phyloP scores from a whole-genome alignment of 306 rosid genomes.

The Cucumis hystrix region DNA sequence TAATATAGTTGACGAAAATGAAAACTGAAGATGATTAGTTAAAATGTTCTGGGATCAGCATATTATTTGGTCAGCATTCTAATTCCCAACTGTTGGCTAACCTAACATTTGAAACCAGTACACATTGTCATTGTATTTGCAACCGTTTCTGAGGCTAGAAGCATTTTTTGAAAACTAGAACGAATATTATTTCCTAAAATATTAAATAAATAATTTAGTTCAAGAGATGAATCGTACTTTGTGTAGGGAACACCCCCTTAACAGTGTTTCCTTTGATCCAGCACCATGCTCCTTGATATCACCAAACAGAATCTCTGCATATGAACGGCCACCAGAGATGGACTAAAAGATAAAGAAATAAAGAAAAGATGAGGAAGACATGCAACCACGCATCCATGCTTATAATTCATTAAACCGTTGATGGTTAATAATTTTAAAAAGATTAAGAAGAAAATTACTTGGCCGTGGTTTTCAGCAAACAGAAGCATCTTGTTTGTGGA shows the following conservation, averaged over 20 bases:
- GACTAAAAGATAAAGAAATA: conserved; percentile 37
- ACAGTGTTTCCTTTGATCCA: conserved; percentile 34
- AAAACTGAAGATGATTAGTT: background rate
- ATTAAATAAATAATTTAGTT: conserved; percentile 4
- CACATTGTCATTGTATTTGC: background rate
- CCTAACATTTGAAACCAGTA: background rate
- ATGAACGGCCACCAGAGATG: conserved; percentile 75
- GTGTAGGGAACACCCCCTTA: conserved; percentile 78
- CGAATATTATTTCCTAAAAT: background rate
- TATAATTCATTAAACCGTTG: background rate
- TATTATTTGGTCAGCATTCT: background rate
- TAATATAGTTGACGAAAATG: background rate
- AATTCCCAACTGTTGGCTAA: background rate
- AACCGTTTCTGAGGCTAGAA: background rate
- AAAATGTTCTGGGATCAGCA: background rate
- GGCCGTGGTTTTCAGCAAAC: conserved; percentile 88
- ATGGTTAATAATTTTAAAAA: background rate
- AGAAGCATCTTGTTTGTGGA: conserved; percentile 60
- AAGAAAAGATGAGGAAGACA: background rate
- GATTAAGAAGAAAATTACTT: conserved; percentile 28
- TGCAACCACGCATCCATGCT: background rate
- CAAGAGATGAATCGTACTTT: conserved; percentile 41
- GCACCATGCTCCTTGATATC: conserved; percentile 32
- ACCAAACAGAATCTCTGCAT: conserved; percentile 82
- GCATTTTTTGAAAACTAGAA: background rate